Conservation (phyloP, 176 grass and related monocot genomes). For the Cenchrus americanus region DNA sequence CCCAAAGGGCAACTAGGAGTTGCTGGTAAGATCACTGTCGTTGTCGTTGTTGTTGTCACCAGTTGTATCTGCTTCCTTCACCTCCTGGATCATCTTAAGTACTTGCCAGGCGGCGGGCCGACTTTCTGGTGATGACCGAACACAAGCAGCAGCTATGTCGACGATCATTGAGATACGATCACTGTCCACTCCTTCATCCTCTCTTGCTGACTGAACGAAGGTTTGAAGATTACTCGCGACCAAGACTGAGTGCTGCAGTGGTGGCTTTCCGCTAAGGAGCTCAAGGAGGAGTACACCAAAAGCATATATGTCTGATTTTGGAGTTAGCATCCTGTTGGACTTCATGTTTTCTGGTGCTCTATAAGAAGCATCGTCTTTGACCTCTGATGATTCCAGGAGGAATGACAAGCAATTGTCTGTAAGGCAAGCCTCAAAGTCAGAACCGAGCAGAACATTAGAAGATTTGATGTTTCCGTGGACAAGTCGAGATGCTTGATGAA, state of each 20-base stretch:
- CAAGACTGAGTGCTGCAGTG: slow-evolving; percentile 64
- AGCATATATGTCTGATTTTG: slow-evolving; percentile 91
- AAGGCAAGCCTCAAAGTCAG: slow-evolving; percentile 96
- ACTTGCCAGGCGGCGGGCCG: slow-evolving; percentile 94
- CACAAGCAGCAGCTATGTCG: slow-evolving; percentile 70
- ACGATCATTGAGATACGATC: slow-evolving; percentile 81
- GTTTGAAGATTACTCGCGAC: slow-evolving; percentile 64
- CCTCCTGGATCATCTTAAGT: slow-evolving; percentile 99
- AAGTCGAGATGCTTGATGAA: slow-evolving; percentile 91
- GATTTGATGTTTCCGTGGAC: slow-evolving; percentile 95
- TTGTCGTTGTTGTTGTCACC: slow-evolving; percentile 79
- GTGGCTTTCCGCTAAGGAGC: slow-evolving; percentile 78
- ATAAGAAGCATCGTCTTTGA: slow-evolving; percentile 58
- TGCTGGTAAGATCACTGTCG: slow-evolving; percentile 73
- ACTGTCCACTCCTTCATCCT: slow-evolving; percentile 65
- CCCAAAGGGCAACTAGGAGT: slow-evolving; percentile 55
- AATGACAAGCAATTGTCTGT: slow-evolving; percentile 87
- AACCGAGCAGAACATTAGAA: slow-evolving; percentile 84
- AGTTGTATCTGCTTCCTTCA: slow-evolving; percentile 75
- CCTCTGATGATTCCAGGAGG: slow-evolving; percentile 74
- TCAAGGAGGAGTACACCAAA: slow-evolving; percentile 86
- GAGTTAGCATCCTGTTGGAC: slow-evolving; percentile 70
- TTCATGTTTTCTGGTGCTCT: slow-evolving; percentile 80
- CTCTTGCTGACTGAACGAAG: slow-evolving; percentile 69
- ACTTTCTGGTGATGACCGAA: slow-evolving; percentile 69